Evolutionary conservation across 108 stramenopile species (phyloP).

Genomic region (Nitzschia putrida): DNA sequence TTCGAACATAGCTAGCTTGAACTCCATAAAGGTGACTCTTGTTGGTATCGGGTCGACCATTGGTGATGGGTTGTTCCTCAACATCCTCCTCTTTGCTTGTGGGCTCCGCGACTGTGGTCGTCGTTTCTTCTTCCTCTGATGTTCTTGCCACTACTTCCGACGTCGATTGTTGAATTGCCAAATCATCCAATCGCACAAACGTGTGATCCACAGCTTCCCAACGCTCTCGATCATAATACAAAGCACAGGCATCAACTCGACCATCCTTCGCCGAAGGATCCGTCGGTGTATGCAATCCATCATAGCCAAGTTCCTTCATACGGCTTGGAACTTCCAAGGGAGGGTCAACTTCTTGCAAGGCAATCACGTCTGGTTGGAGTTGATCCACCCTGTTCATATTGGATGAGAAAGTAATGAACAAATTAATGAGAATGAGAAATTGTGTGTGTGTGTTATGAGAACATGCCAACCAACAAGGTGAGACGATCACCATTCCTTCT

Average conservation of each 20-base stretch:
- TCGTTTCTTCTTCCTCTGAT: background rate
- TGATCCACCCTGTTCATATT: background rate
- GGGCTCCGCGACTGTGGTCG: background rate
- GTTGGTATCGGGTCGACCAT: background rate
- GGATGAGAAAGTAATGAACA: background rate
- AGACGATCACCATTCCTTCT: background rate
- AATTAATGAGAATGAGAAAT: background rate
- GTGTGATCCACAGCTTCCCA: conserved; percentile 51
- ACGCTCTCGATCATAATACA: conserved; percentile 45
- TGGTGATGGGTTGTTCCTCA: background rate
- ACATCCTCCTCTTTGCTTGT: background rate
- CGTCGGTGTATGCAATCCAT: conserved; percentile 53
- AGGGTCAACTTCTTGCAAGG: conserved; percentile 80
- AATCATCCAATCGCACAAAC: conserved; percentile 73
- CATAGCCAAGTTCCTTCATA: conserved; percentile 49
- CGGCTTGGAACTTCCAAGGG: conserved; percentile 30
- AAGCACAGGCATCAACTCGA: conserved; percentile 72
- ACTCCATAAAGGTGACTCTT: conserved; percentile 47
- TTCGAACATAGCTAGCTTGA: conserved; percentile 62
- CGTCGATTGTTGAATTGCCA: conserved; percentile 54
- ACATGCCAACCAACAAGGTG: background rate
- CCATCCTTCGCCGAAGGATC: conserved; percentile 46
- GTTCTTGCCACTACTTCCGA: background rate
- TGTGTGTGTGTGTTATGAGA: too few species aligned
- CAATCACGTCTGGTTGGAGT: conserved; percentile 55